Conservation (phyloP, 192 early-diverging fungal genomes). For the Backusella tuberculispora region DNA sequence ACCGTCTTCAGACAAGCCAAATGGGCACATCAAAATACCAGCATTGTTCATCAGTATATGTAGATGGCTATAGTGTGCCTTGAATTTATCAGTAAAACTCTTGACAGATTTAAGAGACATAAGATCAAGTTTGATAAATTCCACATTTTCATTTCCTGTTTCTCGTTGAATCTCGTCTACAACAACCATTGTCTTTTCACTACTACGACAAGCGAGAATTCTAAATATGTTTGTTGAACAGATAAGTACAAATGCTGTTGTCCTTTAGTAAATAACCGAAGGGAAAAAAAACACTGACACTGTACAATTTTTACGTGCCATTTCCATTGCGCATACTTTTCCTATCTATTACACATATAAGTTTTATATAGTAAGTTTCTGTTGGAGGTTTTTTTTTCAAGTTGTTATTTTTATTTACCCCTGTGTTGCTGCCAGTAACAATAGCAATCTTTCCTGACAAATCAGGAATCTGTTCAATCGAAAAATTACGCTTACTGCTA, state of each 20-base stretch:
- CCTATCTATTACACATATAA: conserved; percentile 27
- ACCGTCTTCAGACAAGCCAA: conserved; percentile 46
- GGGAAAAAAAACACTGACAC: conserved; percentile 18
- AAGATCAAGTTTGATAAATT: conserved; percentile 38
- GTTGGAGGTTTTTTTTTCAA: no score
- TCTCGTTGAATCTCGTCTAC: conserved; percentile 32
- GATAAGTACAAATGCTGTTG: background rate
- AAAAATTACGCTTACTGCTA: background rate
- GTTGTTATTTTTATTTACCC: conserved; percentile 26
- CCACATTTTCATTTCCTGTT: conserved; percentile 28
- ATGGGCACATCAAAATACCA: conserved; percentile 57
- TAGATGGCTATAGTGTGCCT: conserved; percentile 37
- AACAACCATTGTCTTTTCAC: conserved; percentile 10
- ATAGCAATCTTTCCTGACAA: conserved; percentile 48
- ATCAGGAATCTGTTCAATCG: conserved; percentile 41
- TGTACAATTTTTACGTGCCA: conserved; percentile 35
- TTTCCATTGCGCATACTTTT: conserved; percentile 30
- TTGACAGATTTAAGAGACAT: conserved; percentile 44
- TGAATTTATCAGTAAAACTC: conserved; percentile 42
- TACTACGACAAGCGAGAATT: conserved; percentile 28
- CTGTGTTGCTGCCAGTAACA: conserved; percentile 54
- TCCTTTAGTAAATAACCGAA: background rate
- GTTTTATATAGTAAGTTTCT: background rate
- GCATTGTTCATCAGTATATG: conserved; percentile 69
- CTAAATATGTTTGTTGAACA: background rate